These are phyloP conservation scores for Tylopilus felleus DNA, from an alignment of 768 basidiomycete species.

Conservation along the genomic window DNA sequence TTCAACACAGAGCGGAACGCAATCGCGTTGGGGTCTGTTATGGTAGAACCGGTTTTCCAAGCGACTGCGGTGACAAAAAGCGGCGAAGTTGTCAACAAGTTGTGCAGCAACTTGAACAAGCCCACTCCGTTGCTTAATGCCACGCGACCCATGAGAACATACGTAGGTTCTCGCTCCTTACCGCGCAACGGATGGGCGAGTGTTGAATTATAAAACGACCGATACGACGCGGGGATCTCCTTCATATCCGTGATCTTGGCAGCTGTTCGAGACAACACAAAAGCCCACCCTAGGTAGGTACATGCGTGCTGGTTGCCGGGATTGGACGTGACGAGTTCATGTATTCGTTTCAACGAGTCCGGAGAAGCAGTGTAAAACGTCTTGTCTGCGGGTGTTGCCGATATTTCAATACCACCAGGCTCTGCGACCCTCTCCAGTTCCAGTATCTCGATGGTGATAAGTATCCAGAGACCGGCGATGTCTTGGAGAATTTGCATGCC, in stretches of 20 bases:
- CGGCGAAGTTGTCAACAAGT: conserved; percentile 64
- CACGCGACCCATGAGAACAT: conserved; percentile 55
- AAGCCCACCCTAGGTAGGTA: conserved; percentile 81
- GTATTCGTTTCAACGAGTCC: conserved; percentile 58
- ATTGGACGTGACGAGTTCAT: conserved; percentile 61
- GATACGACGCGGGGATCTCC: conserved; percentile 54
- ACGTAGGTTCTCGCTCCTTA: conserved; percentile 56
- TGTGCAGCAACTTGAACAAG: conserved; percentile 54
- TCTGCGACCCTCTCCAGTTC: conserved; percentile 72
- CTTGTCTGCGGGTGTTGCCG: conserved; percentile 44
- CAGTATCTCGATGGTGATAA: conserved; percentile 74
- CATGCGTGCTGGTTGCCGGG: conserved; percentile 63
- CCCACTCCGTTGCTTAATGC: conserved; percentile 58
- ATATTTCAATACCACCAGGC: conserved; percentile 47
- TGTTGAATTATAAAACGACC: conserved; percentile 51
- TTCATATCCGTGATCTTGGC: conserved; percentile 43
- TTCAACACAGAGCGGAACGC: conserved; percentile 82
- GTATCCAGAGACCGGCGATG: conserved; percentile 70
- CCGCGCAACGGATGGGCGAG: conserved; percentile 41
- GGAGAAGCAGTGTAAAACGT: conserved; percentile 62
- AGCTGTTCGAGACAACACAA: conserved; percentile 66
- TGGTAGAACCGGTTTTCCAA: conserved; percentile 62
- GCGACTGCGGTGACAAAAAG: conserved; percentile 73
- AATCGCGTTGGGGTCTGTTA: conserved; percentile 74
- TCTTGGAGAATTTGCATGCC: conserved; percentile 64